Conservation (phyloP, 805 yeast species). For the Candida vaughaniae region DNA sequence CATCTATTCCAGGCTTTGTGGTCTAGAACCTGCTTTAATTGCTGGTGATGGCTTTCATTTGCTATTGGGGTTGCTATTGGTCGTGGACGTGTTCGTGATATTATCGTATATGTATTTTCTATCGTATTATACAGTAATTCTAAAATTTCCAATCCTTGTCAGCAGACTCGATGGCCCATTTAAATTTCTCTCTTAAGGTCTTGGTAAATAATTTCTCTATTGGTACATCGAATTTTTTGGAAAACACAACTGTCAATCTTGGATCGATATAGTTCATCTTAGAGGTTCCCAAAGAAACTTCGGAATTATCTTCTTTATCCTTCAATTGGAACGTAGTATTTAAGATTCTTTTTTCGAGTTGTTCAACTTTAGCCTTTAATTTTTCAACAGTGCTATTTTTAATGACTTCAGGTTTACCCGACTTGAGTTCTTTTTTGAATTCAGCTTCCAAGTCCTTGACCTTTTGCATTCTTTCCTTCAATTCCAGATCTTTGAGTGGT, state of each 20-base stretch:
- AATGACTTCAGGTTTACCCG: slow-evolving; percentile 58
- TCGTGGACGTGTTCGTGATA: no score
- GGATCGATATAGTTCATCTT: slow-evolving; percentile 96
- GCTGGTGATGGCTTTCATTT: no score
- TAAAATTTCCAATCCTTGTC: slow-evolving; percentile 87
- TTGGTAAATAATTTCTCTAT: slow-evolving; percentile 90
- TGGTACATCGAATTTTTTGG: slow-evolving; percentile 84
- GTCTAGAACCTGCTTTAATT: no score
- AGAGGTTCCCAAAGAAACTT: slow-evolving; percentile 89
- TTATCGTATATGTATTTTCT: no score
- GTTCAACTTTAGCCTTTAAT: slow-evolving; percentile 66
- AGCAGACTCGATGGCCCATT: slow-evolving; percentile 92
- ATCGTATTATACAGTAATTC: no score
- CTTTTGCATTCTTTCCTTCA: slow-evolving; percentile 57
- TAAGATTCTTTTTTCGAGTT: slow-evolving; percentile 66
- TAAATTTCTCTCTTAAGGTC: slow-evolving; percentile 87
- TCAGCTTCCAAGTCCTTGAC: slow-evolving; percentile 51
- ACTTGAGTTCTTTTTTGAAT: slow-evolving; percentile 56
- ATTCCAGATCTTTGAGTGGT: slow-evolving; percentile 51
- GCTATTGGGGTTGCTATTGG: no score
- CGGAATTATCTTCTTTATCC: slow-evolving; percentile 92
- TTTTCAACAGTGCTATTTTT: slow-evolving; percentile 60
- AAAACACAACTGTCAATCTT: slow-evolving; percentile 81
- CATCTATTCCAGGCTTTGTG: no score
- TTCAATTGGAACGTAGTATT: slow-evolving; percentile 73